These are phyloP conservation scores for Magnaporthiopsis rhizophila DNA, from an alignment of 2,329 filamentous ascomycete genomes.

Conservation along the genomic window DNA sequence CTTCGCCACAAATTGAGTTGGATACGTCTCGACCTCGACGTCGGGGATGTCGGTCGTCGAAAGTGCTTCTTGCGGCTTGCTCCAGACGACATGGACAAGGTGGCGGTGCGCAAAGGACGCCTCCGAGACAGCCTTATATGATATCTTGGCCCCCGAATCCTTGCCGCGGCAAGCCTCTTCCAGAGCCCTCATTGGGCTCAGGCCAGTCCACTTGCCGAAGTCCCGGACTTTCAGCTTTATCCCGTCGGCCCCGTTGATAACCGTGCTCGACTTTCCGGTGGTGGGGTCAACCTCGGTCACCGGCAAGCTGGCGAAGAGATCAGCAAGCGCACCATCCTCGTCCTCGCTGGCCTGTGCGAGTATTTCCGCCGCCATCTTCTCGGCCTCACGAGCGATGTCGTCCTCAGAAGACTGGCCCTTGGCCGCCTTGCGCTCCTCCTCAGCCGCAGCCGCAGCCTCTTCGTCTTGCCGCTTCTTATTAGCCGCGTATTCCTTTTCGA, in stretches of 20 bases:
- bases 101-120: constrained; percentile 70
- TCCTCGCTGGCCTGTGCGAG: constrained; percentile 51
- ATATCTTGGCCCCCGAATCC: constrained; percentile 61
- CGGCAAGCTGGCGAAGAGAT: constrained; percentile 53
- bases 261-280: constrained; percentile 50
- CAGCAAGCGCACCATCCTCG: constrained; percentile 37
- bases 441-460: constrained; percentile 21
- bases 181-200: constrained; percentile 66
- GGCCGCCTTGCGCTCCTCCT: constrained; percentile 13
- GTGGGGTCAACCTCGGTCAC: constrained; percentile 49
- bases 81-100: constrained; percentile 68
- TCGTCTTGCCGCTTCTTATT: constrained; percentile 31
- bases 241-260: constrained; percentile 44
- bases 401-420: constrained; percentile 25
- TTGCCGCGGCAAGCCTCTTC: constrained; percentile 85
- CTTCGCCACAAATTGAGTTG: constrained; percentile 54
- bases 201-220: constrained; percentile 75
- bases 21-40: constrained; percentile 36
- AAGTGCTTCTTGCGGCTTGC: constrained; percentile 55
- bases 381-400: constrained; percentile 48
- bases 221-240: constrained; percentile 60
- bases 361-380: constrained; percentile 50
- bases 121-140: constrained; percentile 62
- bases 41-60: constrained; percentile 29
- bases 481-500: constrained; percentile 56